Evolutionary conservation across 2,329 filamentous ascomycete species (phyloP), one percentile per base, ranked within the genome.

Genomic region (Monilinia vaccinii-corymbosi): DNA sequence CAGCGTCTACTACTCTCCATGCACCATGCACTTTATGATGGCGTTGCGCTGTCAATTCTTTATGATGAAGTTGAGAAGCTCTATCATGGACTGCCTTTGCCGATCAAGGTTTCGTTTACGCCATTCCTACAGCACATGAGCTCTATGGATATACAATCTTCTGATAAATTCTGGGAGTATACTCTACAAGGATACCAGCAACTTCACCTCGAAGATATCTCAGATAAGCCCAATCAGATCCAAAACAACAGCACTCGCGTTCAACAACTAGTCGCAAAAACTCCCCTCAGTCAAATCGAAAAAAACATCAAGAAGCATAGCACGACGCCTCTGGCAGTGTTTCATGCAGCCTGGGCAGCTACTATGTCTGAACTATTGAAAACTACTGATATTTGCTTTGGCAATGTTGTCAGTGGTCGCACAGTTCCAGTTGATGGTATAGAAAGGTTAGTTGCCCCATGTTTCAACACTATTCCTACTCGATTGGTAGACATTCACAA

Each of bases 21-120:
- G 70, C 91, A 96, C 67, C 92, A 97, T 73, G 89, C 90, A 2
- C 76, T 96, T 0, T 96, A 96, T 67, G 92, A 97, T 73, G 92
- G 88, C 0, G 84, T 87, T 40, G 90, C 91, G 0, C 87, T 96
- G 68, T 76, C 79, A 0, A 77, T 79, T 10, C 76, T 97, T 0
- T 79, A 93, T 28, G 72, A 81, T 0, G 91, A 96, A 68, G 75
- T 95, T 1, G 84, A 94, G 67, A 71, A 76, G 2, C 63, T 82
- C 3, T 83, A 86, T 38, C 62, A 71, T 1, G 79, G 77, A 0
- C 56, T 73, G 0, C 9, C 66, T 0, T 73, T 94, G 1, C 72
- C 75, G 0, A 63, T 75, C 0, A 71, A 82, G 0, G 73, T 83
- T 0, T 71, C 80, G 0, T 90, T 90, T 64, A 78, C 80, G 16